A percentile compares a stretch with the other conserved stretches of the same genome.
Evolutionary conservation across 2,329 filamentous ascomycete species (phyloP).

Genomic region (Ophiostoma populinum): DNA sequence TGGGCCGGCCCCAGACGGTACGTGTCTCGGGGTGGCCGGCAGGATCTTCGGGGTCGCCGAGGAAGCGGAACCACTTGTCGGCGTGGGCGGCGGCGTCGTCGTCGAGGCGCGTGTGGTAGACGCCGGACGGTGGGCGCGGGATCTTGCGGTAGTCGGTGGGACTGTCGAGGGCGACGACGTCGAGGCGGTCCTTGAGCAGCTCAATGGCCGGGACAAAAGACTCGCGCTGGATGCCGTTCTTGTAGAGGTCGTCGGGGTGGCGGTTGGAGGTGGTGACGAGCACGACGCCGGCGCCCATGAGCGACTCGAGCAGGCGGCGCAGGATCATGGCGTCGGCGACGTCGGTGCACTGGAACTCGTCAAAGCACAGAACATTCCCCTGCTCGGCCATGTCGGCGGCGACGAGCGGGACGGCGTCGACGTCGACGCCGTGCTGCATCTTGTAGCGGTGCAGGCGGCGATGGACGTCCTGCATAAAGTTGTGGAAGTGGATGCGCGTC

Average conservation of each 20-base stretch:
- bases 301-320: slow-evolving; percentile 57
- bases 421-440: slow-evolving; percentile 71
- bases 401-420: slow-evolving; percentile 81
- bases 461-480: slow-evolving; percentile 98
- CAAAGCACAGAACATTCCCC: slow-evolving; percentile 82
- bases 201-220: slow-evolving; percentile 93
- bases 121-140: slow-evolving; percentile 75
- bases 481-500: slow-evolving; percentile 93
- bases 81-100: slow-evolving; percentile 61
- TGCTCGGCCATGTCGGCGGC: slow-evolving; percentile 84
- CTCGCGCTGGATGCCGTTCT: slow-evolving; percentile 90
- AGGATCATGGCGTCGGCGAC: slow-evolving; percentile 98
- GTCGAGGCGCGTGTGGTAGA: slow-evolving; percentile 84
- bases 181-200: slow-evolving; percentile 66
- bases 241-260: slow-evolving; percentile 93
- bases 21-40: slow-evolving; percentile 62
- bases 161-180: slow-evolving; percentile 88
- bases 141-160: slow-evolving; percentile 96
- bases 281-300: slow-evolving; percentile 96
- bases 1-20: slow-evolving; percentile 81
- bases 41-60: slow-evolving; percentile 67
- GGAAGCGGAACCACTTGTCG: slow-evolving; percentile 87
- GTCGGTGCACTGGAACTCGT: slow-evolving; percentile 97
- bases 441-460: slow-evolving; percentile 80
- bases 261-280: slow-evolving; percentile 91